Base-by-base conservation (phyloP, 805 yeast genomes). In the Phaffomyces opuntiae region DNA sequence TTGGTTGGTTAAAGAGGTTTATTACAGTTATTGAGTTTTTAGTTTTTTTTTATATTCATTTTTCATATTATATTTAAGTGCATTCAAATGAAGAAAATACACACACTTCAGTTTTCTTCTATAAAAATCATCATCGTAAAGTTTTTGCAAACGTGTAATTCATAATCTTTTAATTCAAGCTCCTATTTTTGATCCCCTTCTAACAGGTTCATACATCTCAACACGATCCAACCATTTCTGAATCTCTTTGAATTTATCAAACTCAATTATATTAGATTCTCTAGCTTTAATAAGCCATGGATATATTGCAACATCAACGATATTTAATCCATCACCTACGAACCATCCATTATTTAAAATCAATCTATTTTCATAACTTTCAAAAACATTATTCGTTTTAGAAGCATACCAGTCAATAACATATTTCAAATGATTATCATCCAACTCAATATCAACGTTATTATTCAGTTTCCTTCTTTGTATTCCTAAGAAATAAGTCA, bases 401-500 rank as follows among this genome's bases (percentile, higher is more conserved):
- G 9, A 27, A 11, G 19, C 16, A 21, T 45, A 45, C 42, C 44
- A 45, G 2, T 41, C 42, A 7, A 29, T 38, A 3, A 41, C 39
- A 24, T 25, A 40, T 24, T 35, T 17, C 5, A 41, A 41, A 19
- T 45, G 42, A 13, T 27, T 19, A n/a, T 38, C 29, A 27, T 33
- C 2, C 13, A 21, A 6, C 24, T 21, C 24, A 21, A 21, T 21
- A 21, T 21, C 24, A 21, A 21, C 24, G 5, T 21, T 21, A 21
- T 6, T 21, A 3, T 21, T 21, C 5, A 21, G 24, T 21, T 21
- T 21, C 7, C 33, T 42, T 17, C 29, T 33, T 6, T 25, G 14
- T 5, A 36, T 7, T 9, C 33, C 32, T 14, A 24, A 26, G 25
- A 46, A 46, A 17, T 42, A 39, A 9, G 49, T 36, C 7, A 71